These are phyloP conservation scores for Mycena maculata DNA, from an alignment of 768 basidiomycete species.

Conservation along the genomic window DNA sequence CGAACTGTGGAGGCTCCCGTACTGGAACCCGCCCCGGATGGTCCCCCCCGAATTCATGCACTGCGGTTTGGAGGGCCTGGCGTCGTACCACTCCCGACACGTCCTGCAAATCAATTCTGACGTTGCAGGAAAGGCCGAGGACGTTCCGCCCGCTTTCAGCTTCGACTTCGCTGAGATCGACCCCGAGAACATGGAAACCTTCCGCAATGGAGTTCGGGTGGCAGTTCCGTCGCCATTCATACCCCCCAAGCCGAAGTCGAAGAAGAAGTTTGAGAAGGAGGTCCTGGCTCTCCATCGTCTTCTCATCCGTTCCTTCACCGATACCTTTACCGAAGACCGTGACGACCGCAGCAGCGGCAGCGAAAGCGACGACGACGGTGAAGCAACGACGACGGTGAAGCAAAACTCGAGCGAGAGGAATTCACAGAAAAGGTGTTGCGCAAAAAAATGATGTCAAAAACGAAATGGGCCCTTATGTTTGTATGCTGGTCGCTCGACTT, in stretches of 20 bases:
- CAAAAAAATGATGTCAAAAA: background rate
- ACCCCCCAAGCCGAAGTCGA: background rate
- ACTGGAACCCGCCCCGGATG: constrained; percentile 41
- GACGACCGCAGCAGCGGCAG: too few species aligned
- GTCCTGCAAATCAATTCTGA: constrained; percentile 25
- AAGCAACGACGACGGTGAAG: background rate
- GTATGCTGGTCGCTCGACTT: constrained; percentile 19
- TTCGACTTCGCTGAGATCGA: background rate
- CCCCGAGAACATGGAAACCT: background rate
- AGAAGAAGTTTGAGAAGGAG: constrained; percentile 1
- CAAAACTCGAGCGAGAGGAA: too few species aligned
- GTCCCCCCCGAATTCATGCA: constrained; percentile 46
- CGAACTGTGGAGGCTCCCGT: constrained; percentile 38
- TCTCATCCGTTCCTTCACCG: background rate
- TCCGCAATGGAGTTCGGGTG: too few species aligned
- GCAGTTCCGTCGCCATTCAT: background rate
- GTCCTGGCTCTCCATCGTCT: constrained; percentile 3
- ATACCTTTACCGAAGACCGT: background rate
- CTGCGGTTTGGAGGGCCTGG: constrained; percentile 33
- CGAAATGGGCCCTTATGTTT: background rate
- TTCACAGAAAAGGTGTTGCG: background rate
- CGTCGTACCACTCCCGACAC: constrained; percentile 18
- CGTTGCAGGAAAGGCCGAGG: background rate
- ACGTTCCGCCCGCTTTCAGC: background rate
- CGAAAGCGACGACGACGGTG: background rate